Conservation (phyloP, 2,329 filamentous ascomycete genomes). For the Drechslerella dactyloides region DNA sequence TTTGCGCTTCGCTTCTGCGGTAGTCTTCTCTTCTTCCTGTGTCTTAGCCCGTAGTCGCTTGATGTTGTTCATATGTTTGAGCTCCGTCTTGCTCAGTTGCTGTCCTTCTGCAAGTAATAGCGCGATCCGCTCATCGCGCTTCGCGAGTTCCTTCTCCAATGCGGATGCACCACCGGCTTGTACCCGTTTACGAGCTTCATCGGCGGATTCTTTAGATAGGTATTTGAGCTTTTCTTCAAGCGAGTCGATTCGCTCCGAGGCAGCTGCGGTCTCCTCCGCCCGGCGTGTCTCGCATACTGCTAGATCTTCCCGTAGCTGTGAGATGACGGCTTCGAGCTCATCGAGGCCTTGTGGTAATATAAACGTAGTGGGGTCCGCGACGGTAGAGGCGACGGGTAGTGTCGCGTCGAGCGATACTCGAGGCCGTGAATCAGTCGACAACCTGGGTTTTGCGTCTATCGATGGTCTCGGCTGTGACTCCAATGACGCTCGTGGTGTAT, state of each 20-base stretch:
- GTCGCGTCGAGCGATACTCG: constrained; percentile 1
- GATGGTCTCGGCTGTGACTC: constrained; percentile 28
- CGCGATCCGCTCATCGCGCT: constrained; percentile 89
- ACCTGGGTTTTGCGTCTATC: constrained; percentile 14
- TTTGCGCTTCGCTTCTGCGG: constrained; percentile 66
- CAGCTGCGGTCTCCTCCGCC: constrained; percentile 80
- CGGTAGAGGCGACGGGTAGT: background rate
- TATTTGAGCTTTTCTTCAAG: constrained; percentile 90
- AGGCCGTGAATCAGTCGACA: constrained; percentile 4
- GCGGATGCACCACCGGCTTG: constrained; percentile 69
- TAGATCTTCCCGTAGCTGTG: constrained; percentile 62
- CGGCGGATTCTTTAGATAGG: constrained; percentile 77
- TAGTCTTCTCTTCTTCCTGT: constrained; percentile 69
- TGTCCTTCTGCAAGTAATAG: constrained; percentile 90
- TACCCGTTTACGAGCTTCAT: constrained; percentile 73
- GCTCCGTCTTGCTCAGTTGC: constrained; percentile 81
- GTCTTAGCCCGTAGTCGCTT: constrained; percentile 77
- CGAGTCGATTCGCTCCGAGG: constrained; percentile 89
- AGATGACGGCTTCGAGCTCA: constrained; percentile 61
- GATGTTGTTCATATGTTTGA: constrained; percentile 81
- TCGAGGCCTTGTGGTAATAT: constrained; percentile 45
- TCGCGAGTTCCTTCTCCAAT: constrained; percentile 77
- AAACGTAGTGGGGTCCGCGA: constrained; percentile 3
- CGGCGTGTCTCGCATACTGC: constrained; percentile 66
- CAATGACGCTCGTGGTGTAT: constrained; percentile 28